Conservation (phyloP, 1,139 yeast genomes). For the Geotrichum citri-aurantii region DNA sequence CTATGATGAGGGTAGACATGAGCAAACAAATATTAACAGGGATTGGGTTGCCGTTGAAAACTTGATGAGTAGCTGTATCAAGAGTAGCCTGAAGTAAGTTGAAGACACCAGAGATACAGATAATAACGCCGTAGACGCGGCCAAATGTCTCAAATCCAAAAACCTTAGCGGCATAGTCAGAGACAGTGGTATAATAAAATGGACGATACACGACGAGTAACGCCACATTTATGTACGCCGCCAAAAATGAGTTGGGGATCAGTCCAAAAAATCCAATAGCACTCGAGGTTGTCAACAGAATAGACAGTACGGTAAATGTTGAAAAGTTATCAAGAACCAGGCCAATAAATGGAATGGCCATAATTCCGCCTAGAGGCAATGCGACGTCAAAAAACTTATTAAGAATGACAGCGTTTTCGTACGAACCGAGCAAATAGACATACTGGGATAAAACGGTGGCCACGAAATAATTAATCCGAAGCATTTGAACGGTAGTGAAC, state of each 20-base stretch:
- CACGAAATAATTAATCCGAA: conserved; percentile 83
- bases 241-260: conserved; percentile 43
- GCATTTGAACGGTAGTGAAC: conserved; percentile 82
- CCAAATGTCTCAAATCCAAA: conserved; percentile 93
- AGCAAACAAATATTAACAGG: conserved; percentile 65
- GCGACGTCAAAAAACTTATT: conserved; percentile 79
- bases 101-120: conserved; percentile 72
- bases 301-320: conserved; percentile 51
- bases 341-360: conserved; percentile 84
- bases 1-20: conserved; percentile 49
- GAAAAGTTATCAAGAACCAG: conserved; percentile 68
- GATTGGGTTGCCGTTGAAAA: conserved; percentile 64
- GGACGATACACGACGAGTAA: conserved; percentile 83
- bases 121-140: conserved; percentile 81
- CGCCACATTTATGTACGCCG: conserved; percentile 57
- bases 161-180: conserved; percentile 86
- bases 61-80: conserved; percentile 63
- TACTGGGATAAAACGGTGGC: conserved; percentile 83
- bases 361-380: conserved; percentile 78
- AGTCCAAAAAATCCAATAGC: conserved; percentile 19
- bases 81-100: conserved; percentile 65
- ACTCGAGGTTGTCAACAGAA: conserved; percentile 39
- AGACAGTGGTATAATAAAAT: conserved; percentile 83
- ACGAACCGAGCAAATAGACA: conserved; percentile 54
- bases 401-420: conserved; percentile 49